Base-by-base conservation (phyloP, 2,329 filamentous ascomycete species). In the Aspergillus neoniger region DNA sequence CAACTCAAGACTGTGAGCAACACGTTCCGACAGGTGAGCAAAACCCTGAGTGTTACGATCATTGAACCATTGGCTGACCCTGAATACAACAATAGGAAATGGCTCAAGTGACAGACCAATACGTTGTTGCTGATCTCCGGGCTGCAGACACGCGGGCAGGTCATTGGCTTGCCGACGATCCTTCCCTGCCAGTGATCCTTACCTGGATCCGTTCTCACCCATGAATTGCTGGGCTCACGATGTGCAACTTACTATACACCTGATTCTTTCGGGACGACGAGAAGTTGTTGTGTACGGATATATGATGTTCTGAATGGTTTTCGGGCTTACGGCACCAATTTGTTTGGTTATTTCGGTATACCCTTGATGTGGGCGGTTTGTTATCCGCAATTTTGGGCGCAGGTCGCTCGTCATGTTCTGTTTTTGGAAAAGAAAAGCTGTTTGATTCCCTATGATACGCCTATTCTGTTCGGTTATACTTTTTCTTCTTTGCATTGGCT, bases 101-200 rank as follows among this genome's bases (percentile, higher is more conserved):
- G 48, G 76, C 79, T 14, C 77, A 79, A 25, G 80, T 88, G 63
- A 86, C 85, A 14, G 84, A 88, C 65, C 77, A 80, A 49, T 77
- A 83, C 63, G 82, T 88, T 51, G 78, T 85, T 55, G 77, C 81
- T 58, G 82, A 83, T 30, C 79, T 88, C 17, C 81, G 82, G 63
- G 76, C 79, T 25, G 81, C 83, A 43, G 86, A 88, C 68, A 68
- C 77, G 47, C 76, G 81, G 44, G 83, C 85, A 64, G 83, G 84
- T 41, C 86, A 87, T 74, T 88, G 86, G 85, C 76, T 87, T 48
- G 75, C 76, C 39, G 86, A 88, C 63, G 86, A 88, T 68, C 86
- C 86, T 3, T 78, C 82, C 7, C 74, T 88, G 59, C 76, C 78
- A 15, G 76, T 77, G 19, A 84, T 86, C 51, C 78, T 76, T 23